A percentile compares a stretch with the other conserved stretches of the same genome.
Evolutionary conservation across 345 rosid species (phyloP).

Genomic region (Pistacia vera): DNA sequence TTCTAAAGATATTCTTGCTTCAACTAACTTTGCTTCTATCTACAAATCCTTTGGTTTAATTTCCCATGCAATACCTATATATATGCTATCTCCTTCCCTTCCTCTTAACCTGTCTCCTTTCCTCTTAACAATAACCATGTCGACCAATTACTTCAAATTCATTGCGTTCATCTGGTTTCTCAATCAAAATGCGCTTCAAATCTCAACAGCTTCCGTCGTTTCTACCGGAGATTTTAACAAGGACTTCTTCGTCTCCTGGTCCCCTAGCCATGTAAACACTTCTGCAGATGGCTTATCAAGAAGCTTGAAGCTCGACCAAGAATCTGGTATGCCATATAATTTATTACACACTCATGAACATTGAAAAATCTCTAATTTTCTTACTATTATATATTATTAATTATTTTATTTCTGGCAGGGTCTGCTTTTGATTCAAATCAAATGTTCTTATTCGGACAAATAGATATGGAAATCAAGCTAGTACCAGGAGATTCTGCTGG

Average conservation of each 20-base stretch:
- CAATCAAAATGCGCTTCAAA: constrained; percentile 26
- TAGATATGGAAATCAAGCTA: constrained; percentile 81
- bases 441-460: constrained; percentile 71
- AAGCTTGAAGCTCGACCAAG: constrained; percentile 72
- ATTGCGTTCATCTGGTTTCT: constrained; percentile 22
- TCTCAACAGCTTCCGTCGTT: constrained; percentile 53
- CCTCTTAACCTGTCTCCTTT: neutral
- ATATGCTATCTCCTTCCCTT: neutral
- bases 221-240: constrained; percentile 63
- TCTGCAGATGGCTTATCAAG: constrained; percentile 64
- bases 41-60: neutral
- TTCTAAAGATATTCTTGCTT: constrained; percentile 42
- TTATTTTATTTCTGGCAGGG: constrained; percentile 38
- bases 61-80: constrained; percentile 36
- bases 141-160: constrained; percentile 9
- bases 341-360: neutral
- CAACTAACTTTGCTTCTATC: constrained; percentile 16
- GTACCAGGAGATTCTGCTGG: constrained; percentile 85
- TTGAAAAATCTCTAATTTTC: no score
- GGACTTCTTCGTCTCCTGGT: constrained; percentile 78
- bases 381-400: neutral
- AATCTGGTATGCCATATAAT: constrained; percentile 51
- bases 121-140: constrained; percentile 23
- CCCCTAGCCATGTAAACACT: constrained; percentile 73
- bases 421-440: constrained; percentile 70